Percentiles rank a stretch among this genome's conserved stretches.
phyloP scores from a whole-genome alignment of 345 rosid genomes.

The Chamaenerion angustifolium region DNA sequence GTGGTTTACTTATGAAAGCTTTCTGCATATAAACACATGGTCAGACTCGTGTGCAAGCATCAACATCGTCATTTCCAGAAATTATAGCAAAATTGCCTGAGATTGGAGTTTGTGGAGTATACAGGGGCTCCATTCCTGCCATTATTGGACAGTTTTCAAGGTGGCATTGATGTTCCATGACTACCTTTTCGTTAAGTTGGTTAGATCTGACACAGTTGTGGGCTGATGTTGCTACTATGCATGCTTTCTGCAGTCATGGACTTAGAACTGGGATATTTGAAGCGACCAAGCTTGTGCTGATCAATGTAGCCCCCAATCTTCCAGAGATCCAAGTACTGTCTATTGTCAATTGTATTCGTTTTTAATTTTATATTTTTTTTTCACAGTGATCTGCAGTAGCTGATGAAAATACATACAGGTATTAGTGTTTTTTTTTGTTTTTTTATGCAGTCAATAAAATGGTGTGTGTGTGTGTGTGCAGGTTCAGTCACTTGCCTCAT shows the following conservation, averaged over 20 bases:
- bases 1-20: not conserved
- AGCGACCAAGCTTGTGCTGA: constrained; percentile 73
- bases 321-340: constrained; percentile 72
- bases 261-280: constrained; percentile 91
- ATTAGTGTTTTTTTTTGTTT: too few species aligned
- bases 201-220: too few species aligned
- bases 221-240: not conserved
- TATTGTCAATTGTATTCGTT: not conserved
- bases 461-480: constrained; percentile 13
- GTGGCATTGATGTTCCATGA: constrained; percentile 18
- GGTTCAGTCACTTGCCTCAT: constrained; percentile 92
- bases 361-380: too few species aligned
- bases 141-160: constrained; percentile 95
- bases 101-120: constrained; percentile 72
- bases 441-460: not conserved
- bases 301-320: constrained; percentile 82
- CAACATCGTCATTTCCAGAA: constrained; percentile 70
- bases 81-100: constrained; percentile 82
- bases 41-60: constrained; percentile 97
- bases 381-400: too few species aligned
- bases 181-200: not conserved
- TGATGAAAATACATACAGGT: not conserved
- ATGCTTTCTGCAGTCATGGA: constrained; percentile 9
- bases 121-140: constrained; percentile 94
- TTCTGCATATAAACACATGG: not conserved